These are phyloP conservation scores for Solanum pennellii DNA, from an alignment of 257 asterid genomes.

Conservation along the genomic window DNA sequence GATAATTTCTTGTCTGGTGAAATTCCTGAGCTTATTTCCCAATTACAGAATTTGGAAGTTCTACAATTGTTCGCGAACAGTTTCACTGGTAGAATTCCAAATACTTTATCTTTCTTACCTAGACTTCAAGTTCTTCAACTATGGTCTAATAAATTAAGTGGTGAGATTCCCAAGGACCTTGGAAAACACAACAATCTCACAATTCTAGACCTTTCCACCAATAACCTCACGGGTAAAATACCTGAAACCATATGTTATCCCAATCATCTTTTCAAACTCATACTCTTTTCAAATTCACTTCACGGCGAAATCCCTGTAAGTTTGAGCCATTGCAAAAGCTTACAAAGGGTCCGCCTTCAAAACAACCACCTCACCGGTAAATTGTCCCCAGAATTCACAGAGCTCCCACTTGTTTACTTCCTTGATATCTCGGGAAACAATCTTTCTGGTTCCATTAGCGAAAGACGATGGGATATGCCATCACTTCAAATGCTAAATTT, in stretches of 20 bases:
- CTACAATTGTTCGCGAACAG: slow-evolving; percentile 71
- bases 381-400: slow-evolving; percentile 28
- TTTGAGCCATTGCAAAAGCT: slow-evolving; percentile 44
- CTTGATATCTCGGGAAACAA: slow-evolving; percentile 56
- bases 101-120: slow-evolving; percentile 42
- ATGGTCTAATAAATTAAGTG: slow-evolving; percentile 63
- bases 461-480: slow-evolving; percentile 57
- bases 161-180: slow-evolving; percentile 48
- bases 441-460: slow-evolving; percentile 38
- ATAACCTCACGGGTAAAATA: slow-evolving; percentile 53
- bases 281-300: slow-evolving; percentile 67
- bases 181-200: slow-evolving; percentile 60
- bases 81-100: slow-evolving; percentile 61
- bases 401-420: slow-evolving; percentile 57
- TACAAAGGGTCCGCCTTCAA: slow-evolving; percentile 62
- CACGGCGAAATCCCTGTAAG: slow-evolving; percentile 48
- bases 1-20: slow-evolving; percentile 60
- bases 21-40: slow-evolving; percentile 31
- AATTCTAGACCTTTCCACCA: slow-evolving; percentile 67
- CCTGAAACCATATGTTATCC: slow-evolving; percentile 50
- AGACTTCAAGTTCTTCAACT: slow-evolving; percentile 62
- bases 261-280: slow-evolving; percentile 47
- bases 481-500: slow-evolving; percentile 69
- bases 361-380: slow-evolving; percentile 48
- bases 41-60: slow-evolving; percentile 42